These are phyloP conservation scores for Moesziomyces sp. DNA, from an alignment of 1,284 basidiomycete genomes.

Conservation along the genomic window DNA sequence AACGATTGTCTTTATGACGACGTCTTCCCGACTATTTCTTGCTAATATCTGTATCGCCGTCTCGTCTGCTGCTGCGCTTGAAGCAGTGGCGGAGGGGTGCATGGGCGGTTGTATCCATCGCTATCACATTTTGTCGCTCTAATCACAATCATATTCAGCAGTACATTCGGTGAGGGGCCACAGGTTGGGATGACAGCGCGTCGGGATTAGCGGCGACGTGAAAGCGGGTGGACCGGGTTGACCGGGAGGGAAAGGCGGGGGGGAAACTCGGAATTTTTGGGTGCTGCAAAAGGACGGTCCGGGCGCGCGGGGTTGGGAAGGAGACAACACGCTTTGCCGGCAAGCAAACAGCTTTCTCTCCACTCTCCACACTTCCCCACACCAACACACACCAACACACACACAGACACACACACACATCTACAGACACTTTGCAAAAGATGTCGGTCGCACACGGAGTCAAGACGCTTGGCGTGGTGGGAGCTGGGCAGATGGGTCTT, in stretches of 20 bases:
- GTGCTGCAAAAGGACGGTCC: too few relatives aligned
- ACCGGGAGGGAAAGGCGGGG: not conserved
- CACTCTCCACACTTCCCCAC: too few relatives aligned
- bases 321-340: too few relatives aligned
- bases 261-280: too few relatives aligned
- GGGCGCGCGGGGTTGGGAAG: too few relatives aligned
- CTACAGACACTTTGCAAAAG: not conserved
- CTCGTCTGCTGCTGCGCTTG: conserved; percentile 2
- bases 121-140: conserved; percentile 23
- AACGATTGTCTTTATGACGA: not conserved
- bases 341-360: too few relatives aligned
- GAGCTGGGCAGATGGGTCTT: conserved; percentile 65
- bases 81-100: not conserved
- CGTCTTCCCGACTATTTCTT: conserved; percentile 14
- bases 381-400: too few relatives aligned
- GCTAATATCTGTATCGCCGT: conserved; percentile 27
- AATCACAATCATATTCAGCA: conserved; percentile 20
- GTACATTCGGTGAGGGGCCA: too few relatives aligned
- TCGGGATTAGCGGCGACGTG: conserved; percentile 29
- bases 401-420: too few relatives aligned
- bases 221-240: not conserved
- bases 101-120: conserved; percentile 12
- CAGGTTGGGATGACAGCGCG: not conserved
- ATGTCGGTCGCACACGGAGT: conserved; percentile 48
- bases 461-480: conserved; percentile 58